Conservation (phyloP, 345 rosid genomes). For the Psidium guajava region DNA sequence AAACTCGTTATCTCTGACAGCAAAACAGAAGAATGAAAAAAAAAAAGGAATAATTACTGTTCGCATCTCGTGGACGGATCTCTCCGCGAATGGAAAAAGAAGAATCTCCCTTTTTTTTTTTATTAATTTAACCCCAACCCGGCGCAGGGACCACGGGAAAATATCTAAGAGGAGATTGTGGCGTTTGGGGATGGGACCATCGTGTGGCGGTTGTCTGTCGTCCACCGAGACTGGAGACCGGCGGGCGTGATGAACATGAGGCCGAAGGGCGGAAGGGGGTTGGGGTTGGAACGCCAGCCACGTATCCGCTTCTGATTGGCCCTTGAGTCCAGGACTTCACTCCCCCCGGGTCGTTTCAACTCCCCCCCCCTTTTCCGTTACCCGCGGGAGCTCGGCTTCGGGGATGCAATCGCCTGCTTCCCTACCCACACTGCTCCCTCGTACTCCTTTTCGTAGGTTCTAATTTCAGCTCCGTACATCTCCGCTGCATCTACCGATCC, state of each 20-base stretch:
- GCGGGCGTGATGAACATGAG: background rate
- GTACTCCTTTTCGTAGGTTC: background rate
- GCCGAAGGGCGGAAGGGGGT: background rate
- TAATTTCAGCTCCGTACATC: background rate
- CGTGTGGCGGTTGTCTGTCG: background rate
- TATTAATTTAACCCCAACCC: too few relatives aligned
- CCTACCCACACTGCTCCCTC: background rate
- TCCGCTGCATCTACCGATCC: too few relatives aligned
- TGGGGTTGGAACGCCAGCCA: background rate
- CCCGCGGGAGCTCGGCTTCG: background rate
- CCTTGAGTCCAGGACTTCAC: background rate
- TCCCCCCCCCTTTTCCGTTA: background rate
- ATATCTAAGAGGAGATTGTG: background rate
- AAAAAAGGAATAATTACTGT: too few relatives aligned
- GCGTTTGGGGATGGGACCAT: background rate
- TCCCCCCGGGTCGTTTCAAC: too few relatives aligned
- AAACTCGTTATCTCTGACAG: too few relatives aligned
- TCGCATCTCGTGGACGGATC: background rate
- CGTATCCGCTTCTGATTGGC: background rate
- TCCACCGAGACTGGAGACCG: background rate
- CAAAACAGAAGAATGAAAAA: too few relatives aligned
- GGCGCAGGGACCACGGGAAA: background rate
- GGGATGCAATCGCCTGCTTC: background rate
- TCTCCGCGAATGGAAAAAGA: background rate
- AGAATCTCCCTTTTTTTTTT: background rate